Evolutionary conservation across 345 rosid genomes (phyloP).

Genomic region (Alliaria petiolata): DNA sequence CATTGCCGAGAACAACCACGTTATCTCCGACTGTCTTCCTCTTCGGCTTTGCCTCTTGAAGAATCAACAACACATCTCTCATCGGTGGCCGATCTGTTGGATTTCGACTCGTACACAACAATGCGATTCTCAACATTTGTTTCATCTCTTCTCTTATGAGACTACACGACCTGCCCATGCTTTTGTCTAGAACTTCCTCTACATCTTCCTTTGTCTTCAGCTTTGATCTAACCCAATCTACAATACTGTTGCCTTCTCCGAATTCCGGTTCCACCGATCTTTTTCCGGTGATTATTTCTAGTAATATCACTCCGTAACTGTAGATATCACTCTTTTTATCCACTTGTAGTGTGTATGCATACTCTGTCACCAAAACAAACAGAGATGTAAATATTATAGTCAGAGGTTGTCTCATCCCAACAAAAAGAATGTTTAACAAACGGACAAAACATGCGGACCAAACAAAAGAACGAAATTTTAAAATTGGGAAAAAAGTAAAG

Average conservation of each 20-base stretch:
- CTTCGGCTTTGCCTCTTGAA: constrained; percentile 89
- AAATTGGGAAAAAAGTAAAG: neutral
- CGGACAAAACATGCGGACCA: neutral
- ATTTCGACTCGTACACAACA: constrained; percentile 74
- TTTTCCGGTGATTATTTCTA: constrained; percentile 78
- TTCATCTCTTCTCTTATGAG: constrained; percentile 84
- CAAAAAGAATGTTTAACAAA: constrained; percentile 15
- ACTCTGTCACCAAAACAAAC: constrained; percentile 43
- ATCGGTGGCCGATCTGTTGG: constrained; percentile 92
- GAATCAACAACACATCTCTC: constrained; percentile 94
- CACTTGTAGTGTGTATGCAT: constrained; percentile 90
- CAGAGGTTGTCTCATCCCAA: constrained; percentile 22
- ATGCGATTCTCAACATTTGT: constrained; percentile 76
- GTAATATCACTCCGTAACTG: constrained; percentile 84
- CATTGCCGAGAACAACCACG: constrained; percentile 9
- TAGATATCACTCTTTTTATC: constrained; percentile 97
- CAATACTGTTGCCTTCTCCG: constrained; percentile 94
- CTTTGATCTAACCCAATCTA: constrained; percentile 89
- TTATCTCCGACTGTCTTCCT: constrained; percentile 52
- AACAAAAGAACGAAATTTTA: neutral
- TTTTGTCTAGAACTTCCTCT: constrained; percentile 57
- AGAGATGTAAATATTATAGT: neutral
- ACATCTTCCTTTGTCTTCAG: constrained; percentile 64
- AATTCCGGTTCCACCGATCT: constrained; percentile 83
- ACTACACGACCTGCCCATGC: constrained; percentile 66